Evolutionary conservation across 2,329 filamentous ascomycete species (phyloP).

Genomic region (Microsporum canis): DNA sequence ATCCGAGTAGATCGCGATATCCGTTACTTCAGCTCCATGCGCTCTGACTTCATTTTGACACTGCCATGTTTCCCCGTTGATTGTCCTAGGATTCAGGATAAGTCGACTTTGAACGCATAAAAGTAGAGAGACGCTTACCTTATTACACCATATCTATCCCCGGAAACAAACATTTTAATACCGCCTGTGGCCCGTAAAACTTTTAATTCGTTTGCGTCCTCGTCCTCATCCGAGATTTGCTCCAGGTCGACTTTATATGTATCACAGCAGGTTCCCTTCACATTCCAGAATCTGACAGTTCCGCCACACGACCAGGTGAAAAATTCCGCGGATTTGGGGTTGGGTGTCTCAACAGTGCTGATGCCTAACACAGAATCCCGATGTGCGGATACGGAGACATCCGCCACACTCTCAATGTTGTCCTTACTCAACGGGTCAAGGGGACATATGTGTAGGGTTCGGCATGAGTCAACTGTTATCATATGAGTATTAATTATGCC

Average conservation of each 20-base stretch:
- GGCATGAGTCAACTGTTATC: slow-evolving; percentile 63
- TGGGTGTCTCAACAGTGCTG: slow-evolving; percentile 49
- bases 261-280: slow-evolving; percentile 56
- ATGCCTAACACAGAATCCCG: slow-evolving; percentile 58
- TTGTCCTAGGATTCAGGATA: slow-evolving; percentile 19
- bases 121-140: slow-evolving; percentile 30
- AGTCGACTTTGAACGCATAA: neutral
- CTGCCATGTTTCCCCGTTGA: slow-evolving; percentile 42
- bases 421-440: slow-evolving; percentile 35
- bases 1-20: slow-evolving; percentile 60
- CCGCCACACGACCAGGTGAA: slow-evolving; percentile 83
- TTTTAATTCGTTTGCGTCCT: slow-evolving; percentile 47
- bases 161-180: slow-evolving; percentile 61
- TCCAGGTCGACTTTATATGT: slow-evolving; percentile 60
- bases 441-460: slow-evolving; percentile 53
- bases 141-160: slow-evolving; percentile 77
- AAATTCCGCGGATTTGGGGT: slow-evolving; percentile 57
- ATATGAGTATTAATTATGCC: slow-evolving; percentile 56
- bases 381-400: slow-evolving; percentile 43
- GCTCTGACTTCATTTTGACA: slow-evolving; percentile 66
- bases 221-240: slow-evolving; percentile 37
- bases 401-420: slow-evolving; percentile 20
- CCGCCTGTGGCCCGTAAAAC: slow-evolving; percentile 48
- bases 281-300: slow-evolving; percentile 69
- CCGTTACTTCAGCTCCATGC: slow-evolving; percentile 74